These are phyloP conservation scores for Saccharomycopsis fibuligera DNA, from an alignment of 805 yeast species.

Conservation along the genomic window DNA sequence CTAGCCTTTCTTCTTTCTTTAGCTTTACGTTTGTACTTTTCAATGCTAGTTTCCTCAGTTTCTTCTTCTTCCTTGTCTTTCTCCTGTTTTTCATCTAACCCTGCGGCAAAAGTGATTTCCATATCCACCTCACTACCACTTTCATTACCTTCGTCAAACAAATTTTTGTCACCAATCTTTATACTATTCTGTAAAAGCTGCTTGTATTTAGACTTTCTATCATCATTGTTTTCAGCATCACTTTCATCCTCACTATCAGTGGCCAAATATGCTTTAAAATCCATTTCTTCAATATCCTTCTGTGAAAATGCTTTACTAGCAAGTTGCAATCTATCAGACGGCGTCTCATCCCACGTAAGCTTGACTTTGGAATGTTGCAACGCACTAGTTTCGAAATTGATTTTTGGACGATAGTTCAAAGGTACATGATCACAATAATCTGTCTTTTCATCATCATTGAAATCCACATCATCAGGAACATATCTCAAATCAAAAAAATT, in stretches of 20 bases:
- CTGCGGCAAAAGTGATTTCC: conserved; percentile 96
- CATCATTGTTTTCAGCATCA: conserved; percentile 43
- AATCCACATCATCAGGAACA: conserved; percentile 88
- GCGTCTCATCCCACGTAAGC: conserved; percentile 98
- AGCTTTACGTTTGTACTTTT: conserved; percentile 76
- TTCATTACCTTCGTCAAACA: conserved; percentile 31
- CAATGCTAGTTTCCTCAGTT: conserved; percentile 67
- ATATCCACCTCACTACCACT: conserved; percentile 69
- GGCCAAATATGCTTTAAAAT: conserved; percentile 87
- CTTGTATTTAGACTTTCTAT: conserved; percentile 51
- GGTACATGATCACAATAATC: conserved; percentile 74
- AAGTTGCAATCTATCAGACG: conserved; percentile 73
- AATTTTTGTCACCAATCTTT: conserved; percentile 30
- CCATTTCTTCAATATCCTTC: conserved; percentile 85
- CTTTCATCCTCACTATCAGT: conserved; percentile 59
- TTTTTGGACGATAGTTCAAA: conserved; percentile 66
- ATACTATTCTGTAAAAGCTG: conserved; percentile 42
- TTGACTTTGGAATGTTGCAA: conserved; percentile 94
- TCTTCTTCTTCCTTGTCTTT: conserved; percentile 31
- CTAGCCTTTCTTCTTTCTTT: conserved; percentile 87
- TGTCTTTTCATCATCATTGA: conserved; percentile 61
- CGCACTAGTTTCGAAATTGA: conserved; percentile 84
- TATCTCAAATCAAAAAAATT: conserved; percentile 89
- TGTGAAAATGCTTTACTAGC: conserved; percentile 79
- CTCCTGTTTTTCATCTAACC: conserved; percentile 43